Evolutionary conservation across 2,329 filamentous ascomycete genomes (phyloP).

Genomic region (Sodiomyces alkalinus): DNA sequence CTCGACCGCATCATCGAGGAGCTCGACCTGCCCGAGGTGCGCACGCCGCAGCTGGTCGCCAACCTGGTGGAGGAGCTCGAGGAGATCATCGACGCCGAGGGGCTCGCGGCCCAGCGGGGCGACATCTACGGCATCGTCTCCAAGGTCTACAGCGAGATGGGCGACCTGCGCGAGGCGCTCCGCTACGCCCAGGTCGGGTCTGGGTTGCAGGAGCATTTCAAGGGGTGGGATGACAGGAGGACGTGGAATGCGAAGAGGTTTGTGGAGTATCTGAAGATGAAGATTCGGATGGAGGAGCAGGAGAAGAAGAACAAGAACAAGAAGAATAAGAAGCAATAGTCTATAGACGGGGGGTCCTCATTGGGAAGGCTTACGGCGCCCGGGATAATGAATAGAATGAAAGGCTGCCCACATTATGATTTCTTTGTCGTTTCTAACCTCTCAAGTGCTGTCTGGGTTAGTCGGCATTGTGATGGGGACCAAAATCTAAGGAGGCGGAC

Average conservation of each 20-base stretch:
- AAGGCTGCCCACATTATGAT: too few relatives aligned
- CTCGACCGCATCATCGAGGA: conserved; percentile 11
- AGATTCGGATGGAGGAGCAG: conserved; percentile 1
- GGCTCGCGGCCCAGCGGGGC: conserved; percentile 11
- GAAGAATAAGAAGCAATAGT: too few relatives aligned
- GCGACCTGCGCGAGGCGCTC: conserved; percentile 8
- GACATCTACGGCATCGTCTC: conserved; percentile 11
- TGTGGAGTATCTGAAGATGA: conserved; percentile 1
- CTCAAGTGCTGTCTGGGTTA: too few relatives aligned
- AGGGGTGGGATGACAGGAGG: background rate
- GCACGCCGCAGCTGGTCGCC: conserved; percentile 4
- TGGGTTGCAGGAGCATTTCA: conserved; percentile 1
- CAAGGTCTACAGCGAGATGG: conserved; percentile 9
- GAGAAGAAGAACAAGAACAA: too few relatives aligned
- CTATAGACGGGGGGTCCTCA: too few relatives aligned
- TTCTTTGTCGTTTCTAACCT: too few relatives aligned
- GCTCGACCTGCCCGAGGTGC: conserved; percentile 7
- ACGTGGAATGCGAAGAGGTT: conserved; percentile 2
- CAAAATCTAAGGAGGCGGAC: too few relatives aligned
- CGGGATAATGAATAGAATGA: too few relatives aligned
- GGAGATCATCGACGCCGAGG: conserved; percentile 9
- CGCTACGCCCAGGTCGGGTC: conserved; percentile 6
- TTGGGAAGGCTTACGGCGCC: too few relatives aligned
- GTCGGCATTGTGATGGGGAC: too few relatives aligned
- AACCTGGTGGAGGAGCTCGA: conserved; percentile 9